Evolutionary conservation across 1,284 basidiomycete genomes (phyloP).

Genomic region (Coriolopsis trogii): DNA sequence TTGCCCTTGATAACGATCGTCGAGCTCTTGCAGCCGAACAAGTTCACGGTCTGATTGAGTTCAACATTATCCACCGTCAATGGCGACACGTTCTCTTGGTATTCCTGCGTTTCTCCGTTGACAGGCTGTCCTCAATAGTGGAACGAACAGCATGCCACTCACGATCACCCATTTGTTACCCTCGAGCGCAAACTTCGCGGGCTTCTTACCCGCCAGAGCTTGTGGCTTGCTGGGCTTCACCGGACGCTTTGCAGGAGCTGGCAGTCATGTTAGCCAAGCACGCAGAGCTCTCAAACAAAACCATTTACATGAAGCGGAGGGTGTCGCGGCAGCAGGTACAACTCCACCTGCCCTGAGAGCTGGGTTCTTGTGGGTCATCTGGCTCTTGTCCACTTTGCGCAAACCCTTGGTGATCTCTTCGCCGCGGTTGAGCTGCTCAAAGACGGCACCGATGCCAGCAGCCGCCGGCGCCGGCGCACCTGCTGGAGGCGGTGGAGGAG

Average conservation of each 20-base stretch:
- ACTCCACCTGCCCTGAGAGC: constrained; percentile 68
- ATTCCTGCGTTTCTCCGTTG: constrained; percentile 68
- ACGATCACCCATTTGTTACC: constrained; percentile 96
- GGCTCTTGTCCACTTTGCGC: constrained; percentile 92
- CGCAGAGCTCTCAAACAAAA: neutral
- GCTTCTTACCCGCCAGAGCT: constrained; percentile 85
- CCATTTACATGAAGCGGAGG: constrained; percentile 24
- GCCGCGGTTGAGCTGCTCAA: constrained; percentile 91
- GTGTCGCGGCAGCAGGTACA: constrained; percentile 52
- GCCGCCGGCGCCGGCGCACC: constrained; percentile 43
- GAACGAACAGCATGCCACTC: constrained; percentile 32
- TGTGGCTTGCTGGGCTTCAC: constrained; percentile 82
- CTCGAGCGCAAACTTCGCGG: constrained; percentile 87
- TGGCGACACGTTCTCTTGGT: constrained; percentile 83
- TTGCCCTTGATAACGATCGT: constrained; percentile 92
- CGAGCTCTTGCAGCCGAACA: constrained; percentile 92
- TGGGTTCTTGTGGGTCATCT: constrained; percentile 99
- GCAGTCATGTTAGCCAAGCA: neutral
- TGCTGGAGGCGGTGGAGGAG: constrained; percentile 44
- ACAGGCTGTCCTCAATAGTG: neutral
- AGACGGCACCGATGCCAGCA: constrained; percentile 84
- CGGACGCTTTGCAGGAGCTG: constrained; percentile 61
- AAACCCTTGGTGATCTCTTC: constrained; percentile 89
- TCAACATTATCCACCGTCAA: constrained; percentile 82
- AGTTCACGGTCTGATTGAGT: constrained; percentile 85